Evolutionary conservation across 2,329 filamentous ascomycete species (phyloP), one percentile per base, ranked within the genome.

Genomic region (Metarhizium album): DNA sequence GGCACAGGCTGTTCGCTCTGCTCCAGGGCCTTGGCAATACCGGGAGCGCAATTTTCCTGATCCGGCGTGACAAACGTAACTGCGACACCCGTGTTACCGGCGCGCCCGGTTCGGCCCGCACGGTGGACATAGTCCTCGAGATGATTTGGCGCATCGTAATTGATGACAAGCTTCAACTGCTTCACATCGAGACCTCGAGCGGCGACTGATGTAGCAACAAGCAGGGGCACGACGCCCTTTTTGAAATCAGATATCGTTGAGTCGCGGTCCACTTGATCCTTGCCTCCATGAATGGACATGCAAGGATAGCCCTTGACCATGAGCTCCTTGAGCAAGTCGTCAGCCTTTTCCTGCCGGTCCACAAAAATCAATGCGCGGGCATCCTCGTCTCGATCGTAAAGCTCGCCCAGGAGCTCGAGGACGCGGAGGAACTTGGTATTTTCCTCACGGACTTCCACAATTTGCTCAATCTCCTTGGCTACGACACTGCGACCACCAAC

Each of bases 101-200:
- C 93, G 64, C 93, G 85, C 11, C 93, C 93, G 7, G 93, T 97
- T 60, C 93, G 87, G 46, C 93, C 93, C 50, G 87, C 89, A 55
- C 93, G 85, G 66, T 96, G 93, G 40, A 97, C 91, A 62, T 97
- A 97, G 63, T 97, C 93, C 69, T 98, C 93, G 54, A 95, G 70
- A 69, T 97, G 90, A 61, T 95, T 95, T 1, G 90, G 91, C 1
- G 86, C 87, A 63, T 96, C 90, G 64, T 89, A 96, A 69, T 97
- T 97, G 70, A 98, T 84, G 49, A 98, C 93, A 31, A 97, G 78
- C 67, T 94, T 96, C 33, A 98, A 76, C 65, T 95, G 89, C 69
- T 96, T 95, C 43, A 98, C 91, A 65, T 98, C 93, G 40, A 98
- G 74, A 54, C 93, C 93, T 67, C 93, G 87, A 47, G 93, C 93